Conservation (phyloP, 495 filamentous ascomycete species). For the Oidiodendron maius region DNA sequence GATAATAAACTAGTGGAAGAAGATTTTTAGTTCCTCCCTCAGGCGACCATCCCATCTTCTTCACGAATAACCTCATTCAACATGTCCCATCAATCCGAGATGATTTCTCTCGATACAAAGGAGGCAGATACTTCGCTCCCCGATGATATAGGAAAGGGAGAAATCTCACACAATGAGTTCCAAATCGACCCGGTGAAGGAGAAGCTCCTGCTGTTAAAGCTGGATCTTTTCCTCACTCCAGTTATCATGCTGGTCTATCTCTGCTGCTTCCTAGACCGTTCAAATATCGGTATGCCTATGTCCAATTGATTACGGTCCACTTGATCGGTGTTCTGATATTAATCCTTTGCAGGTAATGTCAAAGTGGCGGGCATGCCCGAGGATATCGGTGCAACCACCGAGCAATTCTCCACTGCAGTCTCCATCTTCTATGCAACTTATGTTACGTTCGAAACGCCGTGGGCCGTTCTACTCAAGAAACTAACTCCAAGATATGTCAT, state of each 20-base stretch:
- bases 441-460: conserved; percentile 38
- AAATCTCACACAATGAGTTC: conserved; percentile 3
- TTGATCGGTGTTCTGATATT: background rate
- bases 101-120: background rate
- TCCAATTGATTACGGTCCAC: background rate
- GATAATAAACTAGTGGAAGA: too few relatives aligned
- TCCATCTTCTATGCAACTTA: conserved; percentile 50
- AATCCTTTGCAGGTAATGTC: conserved; percentile 32
- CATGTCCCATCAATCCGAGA: too few relatives aligned
- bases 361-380: conserved; percentile 39
- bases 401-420: conserved; percentile 40
- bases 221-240: conserved; percentile 39
- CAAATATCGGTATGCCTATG: conserved; percentile 35
- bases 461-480: conserved; percentile 38
- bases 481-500: conserved; percentile 41
- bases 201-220: conserved; percentile 32
- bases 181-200: conserved; percentile 15
- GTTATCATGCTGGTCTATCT: conserved; percentile 44
- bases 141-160: background rate
- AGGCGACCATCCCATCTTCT: too few relatives aligned
- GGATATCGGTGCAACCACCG: conserved; percentile 33
- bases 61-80: too few relatives aligned
- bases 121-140: background rate
- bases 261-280: conserved; percentile 38
- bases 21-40: too few relatives aligned